phyloP scores from a whole-genome alignment of 108 stramenopile genomes.

The Asterionellopsis glacialis region DNA sequence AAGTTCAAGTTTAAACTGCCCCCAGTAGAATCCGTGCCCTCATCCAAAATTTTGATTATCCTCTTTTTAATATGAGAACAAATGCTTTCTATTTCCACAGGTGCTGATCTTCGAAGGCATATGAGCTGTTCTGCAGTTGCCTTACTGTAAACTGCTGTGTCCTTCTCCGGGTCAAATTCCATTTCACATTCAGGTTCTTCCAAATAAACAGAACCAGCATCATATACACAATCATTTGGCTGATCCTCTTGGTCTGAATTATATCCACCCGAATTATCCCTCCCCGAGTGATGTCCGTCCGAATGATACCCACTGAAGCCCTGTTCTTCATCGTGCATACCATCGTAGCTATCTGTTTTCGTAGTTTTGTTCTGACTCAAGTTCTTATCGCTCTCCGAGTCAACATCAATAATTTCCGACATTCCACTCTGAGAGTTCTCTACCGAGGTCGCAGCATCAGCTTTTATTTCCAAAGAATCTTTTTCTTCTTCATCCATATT shows the following conservation, averaged over 20 bases:
- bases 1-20: neutral
- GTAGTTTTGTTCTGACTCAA: too few relatives aligned
- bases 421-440: too few relatives aligned
- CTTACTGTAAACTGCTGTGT: neutral
- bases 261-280: too few relatives aligned
- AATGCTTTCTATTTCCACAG: neutral
- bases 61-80: neutral
- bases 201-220: neutral
- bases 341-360: too few relatives aligned
- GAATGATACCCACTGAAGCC: too few relatives aligned
- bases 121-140: neutral
- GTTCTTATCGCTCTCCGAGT: too few relatives aligned
- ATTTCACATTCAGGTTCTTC: neutral
- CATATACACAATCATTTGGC: too few relatives aligned
- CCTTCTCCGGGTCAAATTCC: neutral
- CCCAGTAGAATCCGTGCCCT: neutral
- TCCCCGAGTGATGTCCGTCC: too few relatives aligned
- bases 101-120: neutral
- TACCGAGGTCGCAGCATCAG: neutral
- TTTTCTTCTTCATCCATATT: conserved; percentile 11
- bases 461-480: neutral
- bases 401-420: too few relatives aligned
- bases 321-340: too few relatives aligned
- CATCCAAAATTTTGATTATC: neutral
- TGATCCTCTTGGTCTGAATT: too few relatives aligned